These are phyloP conservation scores for Rauvolfia tetraphylla DNA, from an alignment of 257 asterid species.

Conservation along the genomic window DNA sequence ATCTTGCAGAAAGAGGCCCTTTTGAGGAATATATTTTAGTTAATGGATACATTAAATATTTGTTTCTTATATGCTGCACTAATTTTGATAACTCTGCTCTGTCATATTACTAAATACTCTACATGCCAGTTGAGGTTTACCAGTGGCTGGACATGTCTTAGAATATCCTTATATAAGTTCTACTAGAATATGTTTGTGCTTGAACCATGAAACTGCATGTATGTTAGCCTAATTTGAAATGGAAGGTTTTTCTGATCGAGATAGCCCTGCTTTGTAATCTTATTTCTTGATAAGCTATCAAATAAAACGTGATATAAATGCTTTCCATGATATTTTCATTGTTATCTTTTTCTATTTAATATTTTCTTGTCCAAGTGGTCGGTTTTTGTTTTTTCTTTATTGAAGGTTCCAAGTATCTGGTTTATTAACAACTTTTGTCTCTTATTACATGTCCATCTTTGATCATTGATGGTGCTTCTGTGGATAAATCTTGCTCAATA, in stretches of 20 bases:
- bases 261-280: background rate
- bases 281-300: background rate
- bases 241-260: background rate
- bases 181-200: too few relatives aligned
- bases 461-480: background rate
- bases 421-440: background rate
- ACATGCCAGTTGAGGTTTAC: background rate
- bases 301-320: background rate
- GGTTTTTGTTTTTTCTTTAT: too few relatives aligned
- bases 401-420: too few relatives aligned
- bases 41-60: too few relatives aligned
- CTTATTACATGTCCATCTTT: background rate
- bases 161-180: background rate
- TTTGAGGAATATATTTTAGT: background rate
- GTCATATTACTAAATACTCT: background rate
- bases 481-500: constrained; percentile 12
- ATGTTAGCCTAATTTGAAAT: background rate
- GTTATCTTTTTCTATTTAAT: background rate
- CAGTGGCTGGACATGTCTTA: constrained; percentile 1
- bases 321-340: too few relatives aligned
- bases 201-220: background rate
- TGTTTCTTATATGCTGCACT: background rate
- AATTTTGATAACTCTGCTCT: too few relatives aligned
- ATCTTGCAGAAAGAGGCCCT: background rate
- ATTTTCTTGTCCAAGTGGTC: background rate